phyloP scores from a whole-genome alignment of 2,329 filamentous ascomycete genomes.

The Talaromyces funiculosus region DNA sequence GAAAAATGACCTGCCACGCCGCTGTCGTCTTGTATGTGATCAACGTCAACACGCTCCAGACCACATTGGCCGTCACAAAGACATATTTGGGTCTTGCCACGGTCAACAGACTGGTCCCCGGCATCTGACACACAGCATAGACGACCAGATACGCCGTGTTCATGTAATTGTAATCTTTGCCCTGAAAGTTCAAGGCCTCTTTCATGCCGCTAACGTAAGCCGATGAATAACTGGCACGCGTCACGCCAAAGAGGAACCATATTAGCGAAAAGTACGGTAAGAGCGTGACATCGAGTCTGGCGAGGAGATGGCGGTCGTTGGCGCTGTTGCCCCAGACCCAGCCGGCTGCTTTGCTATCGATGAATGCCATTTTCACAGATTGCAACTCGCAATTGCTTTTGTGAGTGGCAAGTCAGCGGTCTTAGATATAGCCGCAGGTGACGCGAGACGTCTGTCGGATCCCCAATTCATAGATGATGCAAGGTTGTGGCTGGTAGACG shows the following conservation, averaged over 20 bases:
- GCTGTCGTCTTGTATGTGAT: slow-evolving; percentile 40
- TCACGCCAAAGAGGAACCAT: slow-evolving; percentile 47
- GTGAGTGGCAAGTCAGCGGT: background rate
- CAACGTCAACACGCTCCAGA: slow-evolving; percentile 42
- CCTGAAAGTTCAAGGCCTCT: slow-evolving; percentile 33
- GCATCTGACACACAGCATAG: slow-evolving; percentile 44
- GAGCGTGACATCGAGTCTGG: slow-evolving; percentile 39
- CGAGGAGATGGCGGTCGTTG: slow-evolving; percentile 22
- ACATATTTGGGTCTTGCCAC: slow-evolving; percentile 37
- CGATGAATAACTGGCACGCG: slow-evolving; percentile 40
- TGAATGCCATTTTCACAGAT: background rate
- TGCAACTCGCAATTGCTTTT: background rate
- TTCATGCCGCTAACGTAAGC: slow-evolving; percentile 42
- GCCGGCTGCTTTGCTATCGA: slow-evolving; percentile 4
- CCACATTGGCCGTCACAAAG: slow-evolving; percentile 40
- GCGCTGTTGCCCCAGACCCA: slow-evolving; percentile 12
- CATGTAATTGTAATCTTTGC: slow-evolving; percentile 41
- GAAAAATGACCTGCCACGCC: slow-evolving; percentile 41
- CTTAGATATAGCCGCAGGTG: background rate
- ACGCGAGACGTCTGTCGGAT: background rate
- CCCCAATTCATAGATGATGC: background rate
- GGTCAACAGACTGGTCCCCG: slow-evolving; percentile 38
- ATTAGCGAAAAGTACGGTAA: slow-evolving; percentile 43
- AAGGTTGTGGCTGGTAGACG: background rate
- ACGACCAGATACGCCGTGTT: slow-evolving; percentile 33